These are phyloP conservation scores for Verruconis gallopava DNA, from an alignment of 2,329 filamentous ascomycete genomes.

Conservation along the genomic window DNA sequence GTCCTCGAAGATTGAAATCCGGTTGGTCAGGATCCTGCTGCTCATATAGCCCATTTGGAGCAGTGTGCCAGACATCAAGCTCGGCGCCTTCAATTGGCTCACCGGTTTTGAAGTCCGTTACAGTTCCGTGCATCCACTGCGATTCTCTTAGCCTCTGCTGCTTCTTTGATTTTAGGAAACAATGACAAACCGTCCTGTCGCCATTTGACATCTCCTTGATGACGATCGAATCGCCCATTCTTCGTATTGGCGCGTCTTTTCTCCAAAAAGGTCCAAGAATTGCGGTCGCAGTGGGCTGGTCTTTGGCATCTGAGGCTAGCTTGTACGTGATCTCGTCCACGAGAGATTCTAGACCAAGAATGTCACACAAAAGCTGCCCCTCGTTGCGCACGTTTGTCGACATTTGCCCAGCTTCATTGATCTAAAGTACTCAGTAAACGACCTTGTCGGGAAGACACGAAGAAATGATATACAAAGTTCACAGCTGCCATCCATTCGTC, in stretches of 20 bases:
- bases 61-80: constrained; percentile 70
- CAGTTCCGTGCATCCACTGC: constrained; percentile 48
- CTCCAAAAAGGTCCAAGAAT: constrained; percentile 82
- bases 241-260: constrained; percentile 52
- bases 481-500: constrained; percentile 47
- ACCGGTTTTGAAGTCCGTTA: constrained; percentile 46
- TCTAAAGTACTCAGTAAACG: constrained; percentile 16
- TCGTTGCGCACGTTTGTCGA: constrained; percentile 50
- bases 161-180: too few relatives aligned
- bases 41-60: constrained; percentile 54
- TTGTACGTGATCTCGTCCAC: constrained; percentile 74
- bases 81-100: constrained; percentile 51
- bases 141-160: neutral
- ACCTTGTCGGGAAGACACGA: too few relatives aligned
- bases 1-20: constrained; percentile 62
- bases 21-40: constrained; percentile 59
- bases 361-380: constrained; percentile 46
- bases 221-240: constrained; percentile 58
- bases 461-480: constrained; percentile 23
- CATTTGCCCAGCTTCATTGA: constrained; percentile 52
- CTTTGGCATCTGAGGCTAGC: constrained; percentile 37
- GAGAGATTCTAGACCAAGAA: constrained; percentile 44
- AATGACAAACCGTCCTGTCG: constrained; percentile 39
- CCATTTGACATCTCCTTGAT: constrained; percentile 31
- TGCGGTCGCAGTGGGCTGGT: constrained; percentile 54